These are phyloP conservation scores for Decorospora gaudefroyi DNA, from an alignment of 2,329 filamentous ascomycete species.

Conservation along the genomic window DNA sequence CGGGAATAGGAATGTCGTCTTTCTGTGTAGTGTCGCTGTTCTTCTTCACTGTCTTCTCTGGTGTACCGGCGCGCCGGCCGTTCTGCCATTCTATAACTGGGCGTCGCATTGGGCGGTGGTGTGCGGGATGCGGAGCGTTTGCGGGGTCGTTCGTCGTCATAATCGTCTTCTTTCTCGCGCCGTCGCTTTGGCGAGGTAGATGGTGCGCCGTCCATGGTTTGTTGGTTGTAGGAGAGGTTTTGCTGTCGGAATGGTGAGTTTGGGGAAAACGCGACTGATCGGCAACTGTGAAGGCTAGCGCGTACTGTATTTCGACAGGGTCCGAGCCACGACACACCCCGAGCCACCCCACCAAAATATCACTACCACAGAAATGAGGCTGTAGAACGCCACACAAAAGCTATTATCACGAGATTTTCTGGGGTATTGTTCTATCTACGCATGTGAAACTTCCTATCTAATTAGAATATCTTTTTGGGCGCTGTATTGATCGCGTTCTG, in stretches of 20 bases:
- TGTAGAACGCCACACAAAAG: no score
- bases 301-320: no score
- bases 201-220: slow-evolving; percentile 24
- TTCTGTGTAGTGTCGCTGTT: slow-evolving; percentile 33
- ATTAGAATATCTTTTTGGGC: no score
- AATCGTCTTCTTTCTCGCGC: slow-evolving; percentile 36
- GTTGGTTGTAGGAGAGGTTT: background rate
- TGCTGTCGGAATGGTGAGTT: slow-evolving; percentile 8
- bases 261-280: slow-evolving; percentile 18
- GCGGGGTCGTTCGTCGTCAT: slow-evolving; percentile 35
- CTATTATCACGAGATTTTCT: no score
- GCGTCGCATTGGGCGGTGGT: slow-evolving; percentile 34
- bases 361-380: no score
- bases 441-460: no score
- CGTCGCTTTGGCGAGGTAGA: slow-evolving; percentile 38
- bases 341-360: no score
- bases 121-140: slow-evolving; percentile 43
- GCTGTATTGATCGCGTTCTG: no score
- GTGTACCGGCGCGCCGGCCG: slow-evolving; percentile 45
- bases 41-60: slow-evolving; percentile 41
- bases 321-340: no score
- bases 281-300: slow-evolving; percentile 14
- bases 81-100: slow-evolving; percentile 39
- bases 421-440: no score
- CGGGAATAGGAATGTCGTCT: slow-evolving; percentile 26